Base-by-base conservation (phyloP, 805 yeast species). In the Wickerhamomyces xylosicus region DNA sequence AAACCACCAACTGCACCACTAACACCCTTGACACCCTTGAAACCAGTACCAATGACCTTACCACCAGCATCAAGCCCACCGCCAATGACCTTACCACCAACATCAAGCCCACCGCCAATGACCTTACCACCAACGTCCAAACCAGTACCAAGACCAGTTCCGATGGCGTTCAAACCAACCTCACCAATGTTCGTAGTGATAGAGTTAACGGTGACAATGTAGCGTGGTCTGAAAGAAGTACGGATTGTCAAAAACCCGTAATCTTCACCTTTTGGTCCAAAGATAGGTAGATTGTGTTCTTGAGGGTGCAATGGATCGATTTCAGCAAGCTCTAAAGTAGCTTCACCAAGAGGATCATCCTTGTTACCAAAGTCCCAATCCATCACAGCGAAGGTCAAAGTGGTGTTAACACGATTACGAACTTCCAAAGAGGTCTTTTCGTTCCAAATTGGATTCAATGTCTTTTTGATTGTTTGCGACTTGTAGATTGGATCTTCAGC, bases 321-420 rank as follows among this genome's bases (percentile, higher is more conserved):
- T 13, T 74, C 73, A 0, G 72, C 57, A 41, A 90, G 62, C 10
- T 73, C 69, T 40, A 87, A 56, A 18, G 54, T 49, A 9, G 77
- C 84, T 25, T 64, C 66, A 41, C 97, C 95, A 40, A 92, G 67
- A 46, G 68, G 65, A 59, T 92, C 99, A 59, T 92, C 90, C 43
- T 73, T 74, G 42, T 79, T 86, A 48, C 95, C 95, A 47, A 90
- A 75, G 61, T 92, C 99, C 96, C 97, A 90, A 57, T 92, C 99
- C 53, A 56, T 69, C 14, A 84, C 74, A 41, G 68, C 72, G 40
- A 85, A 66, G 41, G 63, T 64, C 37, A 89, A 56, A 3, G 59
- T 57, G 10, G 84, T 75, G 50, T 75, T 76, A 40, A 70, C 75
- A 54, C 85, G 72, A 57, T 82, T 80, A 19, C 66, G 53, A 19